phyloP scores from a whole-genome alignment of 345 rosid species.

The Iberis pinnata region DNA sequence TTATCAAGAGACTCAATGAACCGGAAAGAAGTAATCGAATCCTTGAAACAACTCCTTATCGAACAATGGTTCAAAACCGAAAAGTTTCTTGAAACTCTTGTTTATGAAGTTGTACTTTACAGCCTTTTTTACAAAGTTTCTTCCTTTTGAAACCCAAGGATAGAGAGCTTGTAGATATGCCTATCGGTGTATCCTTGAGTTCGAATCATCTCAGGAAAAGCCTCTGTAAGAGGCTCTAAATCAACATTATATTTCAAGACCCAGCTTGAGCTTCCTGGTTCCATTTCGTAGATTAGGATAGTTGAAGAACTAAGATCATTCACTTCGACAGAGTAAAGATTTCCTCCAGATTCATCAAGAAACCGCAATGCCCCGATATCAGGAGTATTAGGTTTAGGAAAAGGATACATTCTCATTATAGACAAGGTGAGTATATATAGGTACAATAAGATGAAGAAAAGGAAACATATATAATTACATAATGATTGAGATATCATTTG shows the following conservation, averaged over 20 bases:
- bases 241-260: conserved; percentile 33
- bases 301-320: conserved; percentile 14
- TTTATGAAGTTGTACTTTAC: conserved; percentile 28
- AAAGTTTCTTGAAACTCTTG: conserved; percentile 27
- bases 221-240: conserved; percentile 20
- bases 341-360: conserved; percentile 26
- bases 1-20: not conserved
- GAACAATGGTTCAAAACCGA: not conserved
- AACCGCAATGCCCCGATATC: conserved; percentile 4
- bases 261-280: conserved; percentile 34
- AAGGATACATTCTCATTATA: too few relatives aligned
- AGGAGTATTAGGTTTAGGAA: too few relatives aligned
- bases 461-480: too few relatives aligned
- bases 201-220: conserved; percentile 34
- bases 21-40: conserved; percentile 7
- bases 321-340: conserved; percentile 28
- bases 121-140: conserved; percentile 26
- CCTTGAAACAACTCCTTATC: conserved; percentile 1
- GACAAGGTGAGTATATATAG: too few relatives aligned
- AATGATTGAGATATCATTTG: too few relatives aligned
- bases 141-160: conserved; percentile 23
- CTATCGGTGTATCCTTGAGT: not conserved
- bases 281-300: conserved; percentile 34
- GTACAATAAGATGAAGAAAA: too few relatives aligned
- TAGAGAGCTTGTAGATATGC: conserved; percentile 14